phyloP scores from a whole-genome alignment of 2,329 filamentous ascomycete species.

The Hymenoscyphus infarciens region DNA sequence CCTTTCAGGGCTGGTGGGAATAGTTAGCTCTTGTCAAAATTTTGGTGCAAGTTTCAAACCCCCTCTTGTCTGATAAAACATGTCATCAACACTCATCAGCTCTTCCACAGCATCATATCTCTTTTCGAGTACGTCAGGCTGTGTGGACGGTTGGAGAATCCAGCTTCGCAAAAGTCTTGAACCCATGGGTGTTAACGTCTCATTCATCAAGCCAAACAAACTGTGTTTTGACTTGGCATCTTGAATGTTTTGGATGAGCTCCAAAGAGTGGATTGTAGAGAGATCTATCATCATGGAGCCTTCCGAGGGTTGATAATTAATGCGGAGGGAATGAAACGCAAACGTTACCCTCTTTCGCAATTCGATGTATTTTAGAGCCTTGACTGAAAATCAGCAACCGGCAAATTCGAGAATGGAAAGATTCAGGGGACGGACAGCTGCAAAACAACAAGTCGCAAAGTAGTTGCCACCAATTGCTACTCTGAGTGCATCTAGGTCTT shows the following conservation, averaged over 20 bases:
- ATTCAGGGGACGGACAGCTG: slow-evolving; percentile 60
- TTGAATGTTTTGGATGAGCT: slow-evolving; percentile 84
- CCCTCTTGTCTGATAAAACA: slow-evolving; percentile 74
- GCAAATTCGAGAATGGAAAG: not conserved
- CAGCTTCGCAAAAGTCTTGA: slow-evolving; percentile 77
- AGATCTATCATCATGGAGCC: slow-evolving; percentile 96
- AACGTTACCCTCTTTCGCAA: slow-evolving; percentile 65
- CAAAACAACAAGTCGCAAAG: slow-evolving; percentile 79
- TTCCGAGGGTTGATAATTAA: slow-evolving; percentile 83
- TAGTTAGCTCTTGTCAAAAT: slow-evolving; percentile 1
- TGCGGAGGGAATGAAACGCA: slow-evolving; percentile 73
- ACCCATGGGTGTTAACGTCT: slow-evolving; percentile 87
- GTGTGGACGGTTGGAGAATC: slow-evolving; percentile 82
- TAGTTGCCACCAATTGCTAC: slow-evolving; percentile 78
- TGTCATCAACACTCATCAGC: slow-evolving; percentile 74
- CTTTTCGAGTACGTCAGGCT: slow-evolving; percentile 60
- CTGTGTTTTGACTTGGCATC: slow-evolving; percentile 75
- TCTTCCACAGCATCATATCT: slow-evolving; percentile 84
- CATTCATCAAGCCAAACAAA: slow-evolving; percentile 80
- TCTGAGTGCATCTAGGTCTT: slow-evolving; percentile 78
- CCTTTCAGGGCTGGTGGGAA: slow-evolving; percentile 42
- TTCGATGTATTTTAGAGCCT: slow-evolving; percentile 82
- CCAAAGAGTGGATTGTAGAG: slow-evolving; percentile 79
- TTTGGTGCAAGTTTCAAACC: slow-evolving; percentile 42
- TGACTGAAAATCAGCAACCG: slow-evolving; percentile 12